Conservation (phyloP, 2,329 filamentous ascomycete species). For the Aspergillus sclerotialis region DNA sequence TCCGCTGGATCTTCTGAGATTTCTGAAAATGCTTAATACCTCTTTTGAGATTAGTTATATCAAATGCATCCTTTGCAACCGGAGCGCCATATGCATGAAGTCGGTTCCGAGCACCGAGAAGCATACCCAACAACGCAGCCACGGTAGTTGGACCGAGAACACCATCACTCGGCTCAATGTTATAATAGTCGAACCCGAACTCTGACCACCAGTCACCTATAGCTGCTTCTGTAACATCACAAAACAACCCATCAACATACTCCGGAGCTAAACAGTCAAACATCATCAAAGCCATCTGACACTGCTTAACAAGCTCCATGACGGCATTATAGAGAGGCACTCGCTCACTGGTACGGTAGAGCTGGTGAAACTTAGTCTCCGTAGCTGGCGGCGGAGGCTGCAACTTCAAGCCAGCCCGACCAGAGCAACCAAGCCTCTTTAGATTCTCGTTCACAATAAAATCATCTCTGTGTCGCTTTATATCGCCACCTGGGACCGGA, state of each 20-base stretch:
- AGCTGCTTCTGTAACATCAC: constrained; percentile 84
- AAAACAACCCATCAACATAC: constrained; percentile 86
- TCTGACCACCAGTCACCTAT: constrained; percentile 96
- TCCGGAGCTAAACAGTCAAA: constrained; percentile 83
- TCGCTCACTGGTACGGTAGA: constrained; percentile 81
- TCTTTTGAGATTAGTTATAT: constrained; percentile 71
- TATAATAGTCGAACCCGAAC: constrained; percentile 85
- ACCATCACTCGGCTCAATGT: constrained; percentile 85
- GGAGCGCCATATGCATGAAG: constrained; percentile 78
- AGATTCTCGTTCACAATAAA: constrained; percentile 94
- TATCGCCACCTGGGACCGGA: constrained; percentile 76
- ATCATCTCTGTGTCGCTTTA: constrained; percentile 68
- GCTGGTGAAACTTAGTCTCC: constrained; percentile 81
- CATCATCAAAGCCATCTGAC: constrained; percentile 78
- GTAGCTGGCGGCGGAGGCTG: constrained; percentile 72
- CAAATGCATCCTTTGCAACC: constrained; percentile 85
- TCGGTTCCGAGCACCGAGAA: constrained; percentile 85
- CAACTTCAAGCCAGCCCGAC: constrained; percentile 76
- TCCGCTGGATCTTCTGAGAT: constrained; percentile 69
- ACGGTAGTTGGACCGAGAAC: constrained; percentile 90
- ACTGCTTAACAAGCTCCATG: constrained; percentile 81
- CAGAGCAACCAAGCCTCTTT: constrained; percentile 86
- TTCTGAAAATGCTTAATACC: constrained; percentile 89
- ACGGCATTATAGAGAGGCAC: constrained; percentile 72
- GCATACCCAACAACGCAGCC: constrained; percentile 73